Base-by-base conservation (phyloP, 1,139 yeast species). In the Kodamaea fungicola region DNA sequence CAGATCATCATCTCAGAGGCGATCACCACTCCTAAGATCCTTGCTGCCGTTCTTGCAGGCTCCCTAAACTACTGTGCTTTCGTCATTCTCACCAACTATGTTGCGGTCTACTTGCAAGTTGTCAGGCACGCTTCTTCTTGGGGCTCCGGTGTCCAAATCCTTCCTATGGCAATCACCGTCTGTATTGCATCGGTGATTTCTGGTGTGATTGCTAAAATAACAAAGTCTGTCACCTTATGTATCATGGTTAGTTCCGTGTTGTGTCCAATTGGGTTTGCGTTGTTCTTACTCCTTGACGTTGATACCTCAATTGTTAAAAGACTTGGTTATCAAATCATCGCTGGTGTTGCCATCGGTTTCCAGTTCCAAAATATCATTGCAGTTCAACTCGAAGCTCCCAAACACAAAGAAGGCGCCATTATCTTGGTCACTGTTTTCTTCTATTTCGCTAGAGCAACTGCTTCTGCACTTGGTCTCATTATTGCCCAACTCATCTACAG, bases 301-400 rank as follows among this genome's bases (percentile, higher is more conserved):
- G 42, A 65, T 37, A 64, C 78, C 2, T 49, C 62, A 1, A 47
- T 52, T 13, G 55, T 64, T 6, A 49, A 61, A 35, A 62, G 68
- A 31, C 76, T 80, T 41, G 87, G 87, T 0, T 69, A 44, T 8
- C 54, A 73, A 30, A 72, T 82, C 23, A 49, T 78, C 6, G 64
- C 69, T 4, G 87, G 87, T 38, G 50, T 78, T 19, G 71, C 78
- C 0, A 57, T 72, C 34, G 88, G 88, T 2, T 47, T 72, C 19
- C 61, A 66, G 34, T 62, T 79, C 47, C 88, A 80, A 54, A 60
- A 77, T 25, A 55, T 75, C 2, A 47, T 76, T 29, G 61, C 78
- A 10, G 53, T 63, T 2, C 71, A 65, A 44, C 46, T 66, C 2
- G 44, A 52, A 16, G 71, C 72, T 2, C 71, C 72, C 21, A 59